Evolutionary conservation across 805 yeast genomes (phyloP), one percentile per base, ranked within the genome.

Genomic region (Aciculoconidium aculeatum): DNA sequence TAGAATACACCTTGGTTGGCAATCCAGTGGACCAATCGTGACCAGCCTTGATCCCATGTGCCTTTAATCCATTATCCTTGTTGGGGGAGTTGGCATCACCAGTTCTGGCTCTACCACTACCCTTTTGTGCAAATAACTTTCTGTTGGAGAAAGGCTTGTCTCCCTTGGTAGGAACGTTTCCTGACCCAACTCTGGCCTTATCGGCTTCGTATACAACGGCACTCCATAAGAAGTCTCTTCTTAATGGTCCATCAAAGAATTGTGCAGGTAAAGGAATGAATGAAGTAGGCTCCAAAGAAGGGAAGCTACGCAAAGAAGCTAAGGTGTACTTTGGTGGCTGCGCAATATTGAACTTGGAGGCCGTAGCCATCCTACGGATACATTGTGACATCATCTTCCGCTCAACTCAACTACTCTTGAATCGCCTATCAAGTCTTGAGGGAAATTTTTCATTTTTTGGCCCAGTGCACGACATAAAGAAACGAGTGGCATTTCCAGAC

Each of bases 71-170:
- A 49, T 82, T 85, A 48, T 75, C 77, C 62, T 95, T 78, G 25
- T 79, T 81, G 28, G 98, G 98, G 14, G 95, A 85, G 49, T 88
- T 90, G 35, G 83, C 87, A 59, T 88, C 96, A 65, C 99, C 99
- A 31, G 76, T 80, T 68, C 99, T 79, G 31, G 99, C 99, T 38
- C 73, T 71, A 61, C 99, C 99, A 10, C 85, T 65, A 36, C 97
- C 97, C 60, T 92, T 92, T 61, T 92, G 98, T 17, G 86, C 84
- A 21, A 75, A 67, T 42, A 92, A 64, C 53, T 92, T 92, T 48
- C 72, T 72, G 56, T 94, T 73, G 14, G 94, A 81, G 55, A 74
- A 88, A 36, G 88, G 87, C 58, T 80, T 81, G 44, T 85, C 90
- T 20, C 84, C 73, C 58, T 96, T 80, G 34, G 92, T 85, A 20